A percentile compares a stretch with the other conserved stretches of the same genome.
These are phyloP conservation scores for Colletotrichum sp. DNA, from an alignment of 2,329 filamentous ascomycete species.

Conservation along the genomic window DNA sequence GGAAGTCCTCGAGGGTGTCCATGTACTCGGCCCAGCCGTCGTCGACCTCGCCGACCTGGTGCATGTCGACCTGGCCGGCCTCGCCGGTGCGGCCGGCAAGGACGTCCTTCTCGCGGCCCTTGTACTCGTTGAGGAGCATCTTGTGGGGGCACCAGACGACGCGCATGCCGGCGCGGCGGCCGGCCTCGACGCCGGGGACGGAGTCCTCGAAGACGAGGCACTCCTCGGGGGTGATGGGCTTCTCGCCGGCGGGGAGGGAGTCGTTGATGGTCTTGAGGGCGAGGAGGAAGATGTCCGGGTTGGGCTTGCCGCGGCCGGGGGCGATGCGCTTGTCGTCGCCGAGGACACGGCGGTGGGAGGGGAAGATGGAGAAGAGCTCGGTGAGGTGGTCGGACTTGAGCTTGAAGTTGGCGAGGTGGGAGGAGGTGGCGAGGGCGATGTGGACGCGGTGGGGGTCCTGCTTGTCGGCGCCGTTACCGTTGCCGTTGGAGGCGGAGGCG, in stretches of 20 bases:
- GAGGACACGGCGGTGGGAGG: conserved; percentile 73
- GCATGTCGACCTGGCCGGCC: conserved; percentile 58
- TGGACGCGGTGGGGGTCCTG: conserved; percentile 57
- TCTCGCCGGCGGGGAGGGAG: conserved; percentile 65
- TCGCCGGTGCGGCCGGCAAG: conserved; percentile 82
- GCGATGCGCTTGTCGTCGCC: conserved; percentile 85
- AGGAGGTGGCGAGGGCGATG: conserved; percentile 87
- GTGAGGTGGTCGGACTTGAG: conserved; percentile 74
- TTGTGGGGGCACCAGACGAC: conserved; percentile 92
- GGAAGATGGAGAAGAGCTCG: conserved; percentile 70
- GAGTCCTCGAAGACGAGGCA: conserved; percentile 97
- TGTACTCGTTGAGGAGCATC: conserved; percentile 76
- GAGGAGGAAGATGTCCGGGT: conserved; percentile 92
- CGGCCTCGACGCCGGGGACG: conserved; percentile 90
- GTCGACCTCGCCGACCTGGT: conserved; percentile 60
- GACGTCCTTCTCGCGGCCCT: conserved; percentile 78
- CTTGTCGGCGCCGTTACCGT: conserved; percentile 24
- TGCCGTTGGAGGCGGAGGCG: conserved; percentile 24
- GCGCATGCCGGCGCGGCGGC: conserved; percentile 90
- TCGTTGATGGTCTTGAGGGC: conserved; percentile 86
- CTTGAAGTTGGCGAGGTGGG: conserved; percentile 72
- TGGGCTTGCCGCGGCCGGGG: conserved; percentile 85
- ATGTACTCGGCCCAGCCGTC: conserved; percentile 68
- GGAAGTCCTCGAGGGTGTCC: conserved; percentile 56
- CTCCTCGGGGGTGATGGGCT: conserved; percentile 77